Conservation (phyloP, 2,329 filamentous ascomycete species). For the Kalmusia sp. region DNA sequence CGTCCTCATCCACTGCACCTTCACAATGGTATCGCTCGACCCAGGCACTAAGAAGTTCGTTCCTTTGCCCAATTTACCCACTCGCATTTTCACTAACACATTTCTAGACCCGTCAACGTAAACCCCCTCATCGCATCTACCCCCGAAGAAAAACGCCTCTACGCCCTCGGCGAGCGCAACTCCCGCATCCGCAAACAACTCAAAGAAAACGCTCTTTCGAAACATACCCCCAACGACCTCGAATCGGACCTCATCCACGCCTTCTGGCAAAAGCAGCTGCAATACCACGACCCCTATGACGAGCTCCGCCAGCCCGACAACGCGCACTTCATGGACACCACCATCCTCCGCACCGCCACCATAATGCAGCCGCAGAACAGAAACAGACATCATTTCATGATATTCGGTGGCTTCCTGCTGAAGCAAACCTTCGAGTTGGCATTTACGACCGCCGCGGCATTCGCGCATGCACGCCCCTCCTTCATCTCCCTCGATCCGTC, state of each 20-base stretch:
- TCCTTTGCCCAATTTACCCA: too few relatives aligned
- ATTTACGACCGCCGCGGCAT: constrained; percentile 76
- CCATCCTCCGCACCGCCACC: constrained; percentile 68
- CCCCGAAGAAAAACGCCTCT: constrained; percentile 69
- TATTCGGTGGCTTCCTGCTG: constrained; percentile 77
- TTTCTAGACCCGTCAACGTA: constrained; percentile 64
- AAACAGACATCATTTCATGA: constrained; percentile 77
- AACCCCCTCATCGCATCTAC: constrained; percentile 68
- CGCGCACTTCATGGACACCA: constrained; percentile 68
- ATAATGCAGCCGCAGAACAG: constrained; percentile 80
- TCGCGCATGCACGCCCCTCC: constrained; percentile 72
- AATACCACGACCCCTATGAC: constrained; percentile 68
- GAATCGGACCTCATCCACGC: constrained; percentile 76
- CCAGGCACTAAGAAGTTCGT: constrained; percentile 68
- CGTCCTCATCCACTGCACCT: constrained; percentile 73
- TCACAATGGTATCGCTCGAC: constrained; percentile 79
- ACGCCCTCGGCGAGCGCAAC: constrained; percentile 68
- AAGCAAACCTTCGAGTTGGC: constrained; percentile 79
- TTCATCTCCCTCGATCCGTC: constrained; percentile 77
- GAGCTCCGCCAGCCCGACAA: constrained; percentile 62
- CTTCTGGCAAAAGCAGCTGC: constrained; percentile 73
- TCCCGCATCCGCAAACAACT: constrained; percentile 71
- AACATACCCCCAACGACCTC: constrained; percentile 72
- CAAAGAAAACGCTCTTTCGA: constrained; percentile 65
- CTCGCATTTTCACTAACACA: too few relatives aligned